Conservation (phyloP, 2,329 filamentous ascomycete species). For the Didymella segeticola region DNA sequence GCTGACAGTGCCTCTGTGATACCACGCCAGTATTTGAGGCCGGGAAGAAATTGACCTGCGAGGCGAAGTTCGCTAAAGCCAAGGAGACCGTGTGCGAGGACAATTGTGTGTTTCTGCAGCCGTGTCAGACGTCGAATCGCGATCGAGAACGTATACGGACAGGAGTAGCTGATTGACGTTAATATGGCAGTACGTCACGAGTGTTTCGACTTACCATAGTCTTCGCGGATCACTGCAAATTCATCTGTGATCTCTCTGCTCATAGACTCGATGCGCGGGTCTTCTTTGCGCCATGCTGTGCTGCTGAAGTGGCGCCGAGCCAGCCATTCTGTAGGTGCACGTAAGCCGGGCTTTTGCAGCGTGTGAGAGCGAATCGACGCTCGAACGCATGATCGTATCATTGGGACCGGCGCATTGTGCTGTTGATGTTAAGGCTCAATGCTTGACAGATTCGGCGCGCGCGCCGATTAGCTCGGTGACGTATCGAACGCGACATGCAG, state of each 20-base stretch:
- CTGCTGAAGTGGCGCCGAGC: slow-evolving; percentile 31
- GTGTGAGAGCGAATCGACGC: slow-evolving; percentile 34
- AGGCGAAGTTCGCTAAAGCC: slow-evolving; percentile 69
- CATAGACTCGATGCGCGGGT: slow-evolving; percentile 59
- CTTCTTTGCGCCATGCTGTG: slow-evolving; percentile 40
- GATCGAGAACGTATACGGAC: slow-evolving; percentile 34
- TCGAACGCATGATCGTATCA: slow-evolving; percentile 40
- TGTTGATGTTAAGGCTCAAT: slow-evolving; percentile 17
- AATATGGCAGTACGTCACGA: slow-evolving; percentile 7
- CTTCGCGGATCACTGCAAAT: slow-evolving; percentile 64
- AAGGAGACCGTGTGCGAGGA: slow-evolving; percentile 69
- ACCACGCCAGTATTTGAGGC: slow-evolving; percentile 69
- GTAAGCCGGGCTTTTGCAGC: neutral
- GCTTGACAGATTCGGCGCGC: slow-evolving; percentile 4
- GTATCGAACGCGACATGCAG: slow-evolving; percentile 22
- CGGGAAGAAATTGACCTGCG: slow-evolving; percentile 61
- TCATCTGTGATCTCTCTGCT: slow-evolving; percentile 65
- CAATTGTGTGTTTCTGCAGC: slow-evolving; percentile 61
- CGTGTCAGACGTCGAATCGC: slow-evolving; percentile 12
- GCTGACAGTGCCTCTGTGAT: slow-evolving; percentile 64
- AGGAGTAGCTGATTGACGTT: slow-evolving; percentile 40
- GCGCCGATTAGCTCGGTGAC: slow-evolving; percentile 27
- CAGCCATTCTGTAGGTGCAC: neutral
- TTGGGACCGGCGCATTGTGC: slow-evolving; percentile 33
- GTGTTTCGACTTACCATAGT: slow-evolving; percentile 57